Base-by-base conservation (phyloP, 2,329 filamentous ascomycete species). In the Metarhizium rileyi region DNA sequence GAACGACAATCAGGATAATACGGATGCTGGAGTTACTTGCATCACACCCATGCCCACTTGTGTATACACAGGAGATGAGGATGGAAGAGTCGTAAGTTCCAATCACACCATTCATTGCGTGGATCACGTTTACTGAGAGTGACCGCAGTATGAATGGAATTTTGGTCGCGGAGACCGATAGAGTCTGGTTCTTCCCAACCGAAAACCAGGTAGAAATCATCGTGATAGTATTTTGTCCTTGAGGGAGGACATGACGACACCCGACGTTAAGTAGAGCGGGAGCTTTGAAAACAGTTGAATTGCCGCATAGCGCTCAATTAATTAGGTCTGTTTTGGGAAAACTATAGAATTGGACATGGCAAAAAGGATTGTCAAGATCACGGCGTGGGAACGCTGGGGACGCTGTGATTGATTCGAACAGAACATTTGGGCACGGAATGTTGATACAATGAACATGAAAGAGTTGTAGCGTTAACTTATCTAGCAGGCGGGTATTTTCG, bases 51-150 rank as follows among this genome's bases (percentile, higher is more conserved):
- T 90, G 77, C 81, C 87, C 48, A 83, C 85, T 54, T 78, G 84
- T 53, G 83, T 97, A 9, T 97, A 96, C 67, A 95, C 90, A 0
- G 93, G 91, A 3, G 93, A 97, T 70, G 93, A 97, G 55, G 86
- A 90, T 55, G 93, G 93, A 27, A 78, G 84, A 73, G 91, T 98
- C 67, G 87, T 93, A 55, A 65, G 69, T 65, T 33, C 5, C 3
- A 10, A 36, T 16, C n/a, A 26, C n/a, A n/a, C n/a, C n/a, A 12
- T 1, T 10, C 7, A 10, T 18, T 46, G 52, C 9, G 38, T 12
- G n/a, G 20, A 59, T 49, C 35, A 16, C 7, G n/a, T 25, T 8
- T 36, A 30, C 51, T 40, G 25, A 47, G 30, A 8, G 20, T 0
- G 3, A 5, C 9, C n/a, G 22, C 46, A 83, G 80, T 82, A 79